A percentile compares a stretch with the other conserved stretches of the same genome.
Evolutionary conservation across 352 stramenopile species (phyloP).

Genomic region (Phytophthora pini): DNA sequence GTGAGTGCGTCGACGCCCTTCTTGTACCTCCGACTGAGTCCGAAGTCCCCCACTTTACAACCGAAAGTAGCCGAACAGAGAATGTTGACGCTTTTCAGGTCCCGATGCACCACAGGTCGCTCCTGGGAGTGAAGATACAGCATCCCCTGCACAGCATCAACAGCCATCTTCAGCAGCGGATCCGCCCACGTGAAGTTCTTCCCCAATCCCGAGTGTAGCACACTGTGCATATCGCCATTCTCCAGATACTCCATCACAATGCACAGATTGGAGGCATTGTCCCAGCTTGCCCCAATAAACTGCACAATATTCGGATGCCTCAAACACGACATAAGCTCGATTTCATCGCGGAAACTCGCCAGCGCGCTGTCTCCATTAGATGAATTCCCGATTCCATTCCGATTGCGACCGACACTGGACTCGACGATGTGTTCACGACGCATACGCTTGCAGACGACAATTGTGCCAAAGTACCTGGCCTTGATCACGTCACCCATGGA

Average conservation of each 20-base stretch:
- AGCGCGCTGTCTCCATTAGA: slow-evolving; percentile 50
- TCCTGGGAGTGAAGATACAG: slow-evolving; percentile 90
- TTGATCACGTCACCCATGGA: slow-evolving; percentile 92
- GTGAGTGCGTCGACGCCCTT: slow-evolving; percentile 85
- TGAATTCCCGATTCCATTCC: slow-evolving; percentile 18
- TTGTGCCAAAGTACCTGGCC: slow-evolving; percentile 86
- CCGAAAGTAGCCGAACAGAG: slow-evolving; percentile 88
- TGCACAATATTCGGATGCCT: slow-evolving; percentile 91
- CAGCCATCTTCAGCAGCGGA: slow-evolving; percentile 87
- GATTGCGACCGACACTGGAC: slow-evolving; percentile 22
- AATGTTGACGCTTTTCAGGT: slow-evolving; percentile 91
- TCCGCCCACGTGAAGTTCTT: slow-evolving; percentile 87
- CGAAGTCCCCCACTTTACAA: slow-evolving; percentile 91
- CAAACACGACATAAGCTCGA: slow-evolving; percentile 87
- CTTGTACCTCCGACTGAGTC: slow-evolving; percentile 82
- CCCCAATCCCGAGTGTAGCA: slow-evolving; percentile 82
- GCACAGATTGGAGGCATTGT: slow-evolving; percentile 89
- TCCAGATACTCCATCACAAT: slow-evolving; percentile 93
- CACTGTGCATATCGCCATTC: slow-evolving; percentile 89
- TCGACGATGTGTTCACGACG: slow-evolving; percentile 84
- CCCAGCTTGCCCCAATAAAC: slow-evolving; percentile 90
- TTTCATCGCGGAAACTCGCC: slow-evolving; percentile 84
- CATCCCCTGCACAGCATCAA: slow-evolving; percentile 88
- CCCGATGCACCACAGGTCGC: slow-evolving; percentile 81
- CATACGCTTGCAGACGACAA: slow-evolving; percentile 90